Evolutionary conservation across 1,139 yeast genomes (phyloP), one percentile per base, ranked within the genome.

Genomic region (Candida glucosophila): DNA sequence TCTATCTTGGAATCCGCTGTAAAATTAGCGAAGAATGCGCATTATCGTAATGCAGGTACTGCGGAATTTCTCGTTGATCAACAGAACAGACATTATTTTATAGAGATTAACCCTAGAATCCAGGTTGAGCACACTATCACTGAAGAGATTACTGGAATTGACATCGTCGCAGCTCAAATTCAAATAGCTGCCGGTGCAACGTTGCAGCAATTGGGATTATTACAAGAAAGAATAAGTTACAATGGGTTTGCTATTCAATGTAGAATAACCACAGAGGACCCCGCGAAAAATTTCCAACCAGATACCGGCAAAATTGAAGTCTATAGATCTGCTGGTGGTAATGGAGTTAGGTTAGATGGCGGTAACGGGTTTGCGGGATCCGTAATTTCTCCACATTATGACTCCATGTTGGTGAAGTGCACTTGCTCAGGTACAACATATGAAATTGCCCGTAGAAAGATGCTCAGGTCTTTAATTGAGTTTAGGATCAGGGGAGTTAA

Each of bases 361-460:
- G 98, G 98, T 60, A 90, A 90, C 51, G 97, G 97, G 5, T 90
- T 86, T 58, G 94, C 96, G n/a, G 99, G 99, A 39, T 85, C 97
- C 17, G 77, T 92, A 40, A 90, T 90, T 40, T 79, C 95, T 18
- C 98, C 99, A 25, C 95, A 86, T 59, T 90, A 90, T 58, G 99
- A 90, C 59, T 88, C 97, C 25, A 83, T 90, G 96, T 72, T 90
- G 70, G 98, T 90, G 38, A 90, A 90, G 59, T 92, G 98, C 57
- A 75, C 95, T 19, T 86, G 97, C 53, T 76, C 94, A 15, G 98
- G 98, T 33, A 81, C 96, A 19, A 88, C 95, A 29, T 92, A 77
- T 55, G 99, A 92, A 61, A 88, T 92, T 47, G 83, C 95, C 25
- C 76, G 99, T 54, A 74, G 98, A 58, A 90, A 90, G 69, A 90